Conservation (phyloP, 257 asterid species). For the Solanum etuberosum region DNA sequence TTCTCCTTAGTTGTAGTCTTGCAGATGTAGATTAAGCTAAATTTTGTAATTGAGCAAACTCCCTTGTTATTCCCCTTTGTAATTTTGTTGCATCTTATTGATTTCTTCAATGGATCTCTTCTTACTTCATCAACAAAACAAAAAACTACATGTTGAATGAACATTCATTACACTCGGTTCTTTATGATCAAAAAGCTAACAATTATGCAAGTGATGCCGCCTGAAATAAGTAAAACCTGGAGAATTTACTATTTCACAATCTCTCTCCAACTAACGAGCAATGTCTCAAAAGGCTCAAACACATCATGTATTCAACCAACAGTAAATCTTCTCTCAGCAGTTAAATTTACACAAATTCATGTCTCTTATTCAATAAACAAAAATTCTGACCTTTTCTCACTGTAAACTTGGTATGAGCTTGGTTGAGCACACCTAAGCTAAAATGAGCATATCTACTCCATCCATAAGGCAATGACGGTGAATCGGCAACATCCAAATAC, state of each 20-base stretch:
- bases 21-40: background rate
- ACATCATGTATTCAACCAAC: background rate
- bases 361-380: background rate
- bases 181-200: background rate
- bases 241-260: background rate
- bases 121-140: background rate
- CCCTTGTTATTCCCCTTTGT: background rate
- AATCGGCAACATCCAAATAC: constrained; percentile 16
- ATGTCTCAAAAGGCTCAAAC: background rate
- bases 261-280: background rate
- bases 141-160: background rate
- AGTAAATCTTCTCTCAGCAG: background rate
- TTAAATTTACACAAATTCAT: background rate
- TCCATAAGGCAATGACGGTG: constrained; percentile 9
- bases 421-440: constrained; percentile 8
- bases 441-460: constrained; percentile 16
- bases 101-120: background rate
- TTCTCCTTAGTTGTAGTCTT: background rate
- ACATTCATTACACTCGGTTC: background rate
- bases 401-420: constrained; percentile 1
- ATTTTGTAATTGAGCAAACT: background rate
- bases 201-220: background rate
- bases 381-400: constrained; percentile 4
- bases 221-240: background rate
- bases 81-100: background rate